Percentiles rank a stretch among this genome's conserved stretches.
Conservation (phyloP, 805 yeast genomes). For the Kodamaea kaohsiungensis region DNA sequence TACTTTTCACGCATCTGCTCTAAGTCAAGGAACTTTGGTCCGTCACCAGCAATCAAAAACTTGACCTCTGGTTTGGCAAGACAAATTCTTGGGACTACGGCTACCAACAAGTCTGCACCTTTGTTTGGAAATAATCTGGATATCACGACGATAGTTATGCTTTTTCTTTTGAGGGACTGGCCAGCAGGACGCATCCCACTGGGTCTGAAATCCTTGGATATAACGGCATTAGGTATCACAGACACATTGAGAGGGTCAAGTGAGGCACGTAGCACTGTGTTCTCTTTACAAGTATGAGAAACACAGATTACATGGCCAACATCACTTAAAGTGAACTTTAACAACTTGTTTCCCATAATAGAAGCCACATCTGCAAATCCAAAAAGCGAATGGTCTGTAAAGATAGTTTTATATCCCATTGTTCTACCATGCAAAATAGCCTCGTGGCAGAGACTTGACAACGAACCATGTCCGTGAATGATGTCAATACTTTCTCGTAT, state of each 20-base stretch:
- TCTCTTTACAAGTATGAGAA: slow-evolving; percentile 94
- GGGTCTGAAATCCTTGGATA: slow-evolving; percentile 78
- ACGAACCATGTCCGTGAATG: slow-evolving; percentile 94
- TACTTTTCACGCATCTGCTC: slow-evolving; percentile 93
- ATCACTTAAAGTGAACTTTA: slow-evolving; percentile 81
- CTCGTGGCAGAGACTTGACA: slow-evolving; percentile 84
- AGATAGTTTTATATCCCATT: slow-evolving; percentile 88
- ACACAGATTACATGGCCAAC: slow-evolving; percentile 96
- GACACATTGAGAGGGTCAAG: slow-evolving; percentile 76
- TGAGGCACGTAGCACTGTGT: slow-evolving; percentile 85
- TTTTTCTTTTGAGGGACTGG: slow-evolving; percentile 18
- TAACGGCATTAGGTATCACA: slow-evolving; percentile 96
- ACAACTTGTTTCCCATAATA: slow-evolving; percentile 80
- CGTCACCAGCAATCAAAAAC: slow-evolving; percentile 93
- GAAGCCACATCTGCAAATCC: slow-evolving; percentile 88
- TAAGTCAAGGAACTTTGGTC: slow-evolving; percentile 90
- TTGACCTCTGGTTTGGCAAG: slow-evolving; percentile 58
- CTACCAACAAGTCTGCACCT: slow-evolving; percentile 87
- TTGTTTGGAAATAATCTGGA: slow-evolving; percentile 93
- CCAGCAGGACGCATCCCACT: slow-evolving; percentile 11
- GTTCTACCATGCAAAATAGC: slow-evolving; percentile 88
- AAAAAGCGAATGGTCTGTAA: slow-evolving; percentile 94
- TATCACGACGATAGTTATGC: slow-evolving; percentile 84
- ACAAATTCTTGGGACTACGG: slow-evolving; percentile 84
- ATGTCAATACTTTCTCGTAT: slow-evolving; percentile 84